phyloP scores from a whole-genome alignment of 148 eudicot genomes.

The Rhododendron ovatum region DNA sequence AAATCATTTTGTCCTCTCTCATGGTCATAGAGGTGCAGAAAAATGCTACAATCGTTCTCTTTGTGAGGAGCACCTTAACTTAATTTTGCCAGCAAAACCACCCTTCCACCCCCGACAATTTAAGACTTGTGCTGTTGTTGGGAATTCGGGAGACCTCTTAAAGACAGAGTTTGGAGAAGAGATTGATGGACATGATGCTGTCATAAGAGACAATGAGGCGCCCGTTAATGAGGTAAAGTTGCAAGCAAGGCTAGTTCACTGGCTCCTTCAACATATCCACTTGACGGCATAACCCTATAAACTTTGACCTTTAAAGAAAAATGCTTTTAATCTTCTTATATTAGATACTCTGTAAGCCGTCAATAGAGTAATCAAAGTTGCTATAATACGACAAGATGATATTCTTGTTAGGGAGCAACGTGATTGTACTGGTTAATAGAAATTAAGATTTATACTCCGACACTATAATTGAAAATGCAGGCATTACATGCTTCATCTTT shows the following conservation, averaged over 20 bases:
- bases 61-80: conserved; percentile 84
- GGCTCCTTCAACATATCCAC: background rate
- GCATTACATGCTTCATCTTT: background rate
- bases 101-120: conserved; percentile 94
- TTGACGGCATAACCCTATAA: background rate
- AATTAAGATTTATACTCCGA: too few relatives aligned
- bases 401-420: background rate
- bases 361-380: background rate
- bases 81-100: conserved; percentile 82
- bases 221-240: conserved; percentile 81
- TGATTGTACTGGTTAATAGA: background rate
- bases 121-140: conserved; percentile 93
- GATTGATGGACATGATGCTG: conserved; percentile 92
- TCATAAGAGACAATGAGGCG: conserved; percentile 94
- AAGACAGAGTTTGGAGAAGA: conserved; percentile 90
- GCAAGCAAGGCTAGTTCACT: background rate
- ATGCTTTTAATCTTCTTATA: background rate
- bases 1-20: background rate
- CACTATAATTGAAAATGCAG: background rate
- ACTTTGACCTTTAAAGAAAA: background rate
- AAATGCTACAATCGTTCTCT: conserved; percentile 86
- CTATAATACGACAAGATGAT: background rate
- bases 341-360: background rate
- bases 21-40: conserved; percentile 52
- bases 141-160: conserved; percentile 93